phyloP scores from a whole-genome alignment of 352 stramenopile genomes.

The Phytopythium cucurbitacearum region DNA sequence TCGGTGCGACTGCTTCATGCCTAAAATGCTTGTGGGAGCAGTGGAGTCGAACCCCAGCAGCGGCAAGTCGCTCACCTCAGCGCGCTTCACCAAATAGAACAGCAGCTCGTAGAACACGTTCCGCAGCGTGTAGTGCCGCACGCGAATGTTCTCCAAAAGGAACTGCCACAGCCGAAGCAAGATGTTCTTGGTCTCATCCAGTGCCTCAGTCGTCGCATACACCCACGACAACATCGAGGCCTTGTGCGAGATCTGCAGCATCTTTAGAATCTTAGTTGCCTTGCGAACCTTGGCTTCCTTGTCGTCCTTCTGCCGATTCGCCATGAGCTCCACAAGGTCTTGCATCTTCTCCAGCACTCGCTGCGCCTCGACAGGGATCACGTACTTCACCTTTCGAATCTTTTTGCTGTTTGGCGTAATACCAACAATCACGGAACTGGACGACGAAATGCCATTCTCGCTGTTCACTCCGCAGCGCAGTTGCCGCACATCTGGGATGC shows the following conservation, averaged over 20 bases:
- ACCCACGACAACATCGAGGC: slow-evolving; percentile 89
- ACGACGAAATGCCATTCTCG: slow-evolving; percentile 85
- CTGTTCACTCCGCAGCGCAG: slow-evolving; percentile 85
- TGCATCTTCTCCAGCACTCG: slow-evolving; percentile 89
- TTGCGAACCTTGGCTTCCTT: slow-evolving; percentile 89
- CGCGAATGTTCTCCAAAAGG: slow-evolving; percentile 85
- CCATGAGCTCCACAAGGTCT: slow-evolving; percentile 84
- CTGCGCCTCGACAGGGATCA: slow-evolving; percentile 83
- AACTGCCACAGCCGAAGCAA: slow-evolving; percentile 86
- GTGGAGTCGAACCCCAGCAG: slow-evolving; percentile 82
- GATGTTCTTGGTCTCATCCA: slow-evolving; percentile 87
- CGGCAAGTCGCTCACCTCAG: slow-evolving; percentile 80
- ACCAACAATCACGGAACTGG: slow-evolving; percentile 84
- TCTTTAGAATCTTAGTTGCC: slow-evolving; percentile 87
- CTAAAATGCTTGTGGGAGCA: slow-evolving; percentile 45
- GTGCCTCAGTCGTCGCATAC: slow-evolving; percentile 71
- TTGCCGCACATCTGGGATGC: slow-evolving; percentile 85
- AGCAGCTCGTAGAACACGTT: slow-evolving; percentile 89
- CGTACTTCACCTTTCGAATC: slow-evolving; percentile 64
- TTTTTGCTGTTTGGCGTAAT: slow-evolving; percentile 50
- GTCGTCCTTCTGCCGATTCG: slow-evolving; percentile 84
- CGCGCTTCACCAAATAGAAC: slow-evolving; percentile 87
- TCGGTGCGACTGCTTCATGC: slow-evolving; percentile 74
- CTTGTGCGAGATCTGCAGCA: slow-evolving; percentile 88
- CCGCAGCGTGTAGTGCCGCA: slow-evolving; percentile 85